A percentile compares a stretch with the other conserved stretches of the same genome.
phyloP scores from a whole-genome alignment of 1,284 basidiomycete genomes.

The Pyrrhoderma lamaoense region DNA sequence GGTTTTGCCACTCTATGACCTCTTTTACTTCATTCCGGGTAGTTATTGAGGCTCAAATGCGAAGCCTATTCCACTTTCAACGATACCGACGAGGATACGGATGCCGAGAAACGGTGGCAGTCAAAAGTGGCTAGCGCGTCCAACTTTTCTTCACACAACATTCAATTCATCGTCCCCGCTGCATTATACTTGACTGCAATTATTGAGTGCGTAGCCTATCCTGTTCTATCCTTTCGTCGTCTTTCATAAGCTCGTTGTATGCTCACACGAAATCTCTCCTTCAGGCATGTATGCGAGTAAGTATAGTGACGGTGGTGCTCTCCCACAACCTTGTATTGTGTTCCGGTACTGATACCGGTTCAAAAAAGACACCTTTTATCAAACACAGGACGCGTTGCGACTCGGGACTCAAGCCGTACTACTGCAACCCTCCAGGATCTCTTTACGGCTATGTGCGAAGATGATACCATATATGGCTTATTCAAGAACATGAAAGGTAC shows the following conservation, averaged over 20 bases:
- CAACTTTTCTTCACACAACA: constrained; percentile 42
- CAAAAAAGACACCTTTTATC: constrained; percentile 67
- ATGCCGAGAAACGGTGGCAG: constrained; percentile 52
- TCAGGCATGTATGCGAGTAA: constrained; percentile 78
- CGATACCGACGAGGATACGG: constrained; percentile 69
- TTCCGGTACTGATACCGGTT: neutral
- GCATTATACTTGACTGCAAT: constrained; percentile 89
- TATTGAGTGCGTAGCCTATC: constrained; percentile 62
- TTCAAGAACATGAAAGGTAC: constrained; percentile 84
- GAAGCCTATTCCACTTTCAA: constrained; percentile 80
- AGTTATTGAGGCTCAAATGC: constrained; percentile 77
- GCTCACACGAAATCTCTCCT: constrained; percentile 5
- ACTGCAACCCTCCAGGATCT: constrained; percentile 73
- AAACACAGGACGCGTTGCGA: constrained; percentile 75
- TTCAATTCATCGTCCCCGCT: constrained; percentile 67
- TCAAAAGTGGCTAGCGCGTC: constrained; percentile 43
- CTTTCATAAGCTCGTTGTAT: neutral
- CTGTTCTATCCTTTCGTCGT: constrained; percentile 11
- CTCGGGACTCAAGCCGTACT: constrained; percentile 75
- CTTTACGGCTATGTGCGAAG: constrained; percentile 82
- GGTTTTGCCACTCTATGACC: constrained; percentile 9
- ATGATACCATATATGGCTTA: constrained; percentile 73
- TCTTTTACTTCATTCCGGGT: constrained; percentile 1
- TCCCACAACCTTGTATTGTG: constrained; percentile 16
- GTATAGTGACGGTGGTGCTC: constrained; percentile 29